Conservation (phyloP, 2,329 filamentous ascomycete species). For the Ophiostoma montium region DNA sequence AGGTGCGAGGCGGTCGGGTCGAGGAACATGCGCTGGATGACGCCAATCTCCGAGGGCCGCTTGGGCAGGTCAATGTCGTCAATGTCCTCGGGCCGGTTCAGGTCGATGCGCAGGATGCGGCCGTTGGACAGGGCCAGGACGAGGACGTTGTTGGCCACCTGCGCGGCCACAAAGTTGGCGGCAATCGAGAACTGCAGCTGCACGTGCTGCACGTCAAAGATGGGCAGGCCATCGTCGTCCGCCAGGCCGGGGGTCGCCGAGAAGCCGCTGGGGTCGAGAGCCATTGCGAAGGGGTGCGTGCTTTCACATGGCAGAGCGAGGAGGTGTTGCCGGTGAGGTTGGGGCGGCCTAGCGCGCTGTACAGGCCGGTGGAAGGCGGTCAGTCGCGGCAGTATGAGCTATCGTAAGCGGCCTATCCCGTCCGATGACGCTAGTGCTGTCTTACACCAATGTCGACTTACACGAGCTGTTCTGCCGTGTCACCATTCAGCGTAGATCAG, state of each 20-base stretch:
- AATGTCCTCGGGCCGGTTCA: slow-evolving; percentile 88
- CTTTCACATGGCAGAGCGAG: slow-evolving; percentile 4
- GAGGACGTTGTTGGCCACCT: slow-evolving; percentile 94
- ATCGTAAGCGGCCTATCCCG: background rate
- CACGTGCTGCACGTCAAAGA: slow-evolving; percentile 88
- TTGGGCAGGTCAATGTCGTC: slow-evolving; percentile 97
- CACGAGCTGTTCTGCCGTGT: background rate
- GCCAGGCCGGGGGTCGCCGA: slow-evolving; percentile 35
- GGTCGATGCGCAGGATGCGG: slow-evolving; percentile 82
- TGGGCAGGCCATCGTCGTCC: slow-evolving; percentile 54
- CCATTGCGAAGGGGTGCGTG: slow-evolving; percentile 28
- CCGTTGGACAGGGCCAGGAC: slow-evolving; percentile 85
- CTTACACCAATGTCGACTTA: background rate
- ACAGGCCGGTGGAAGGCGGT: slow-evolving; percentile 3
- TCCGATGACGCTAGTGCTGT: background rate
- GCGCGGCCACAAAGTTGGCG: slow-evolving; percentile 88
- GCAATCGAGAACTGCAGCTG: slow-evolving; percentile 90
- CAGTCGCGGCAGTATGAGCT: slow-evolving; percentile 3
- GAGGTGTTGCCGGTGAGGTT: background rate
- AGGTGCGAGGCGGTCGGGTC: slow-evolving; percentile 93
- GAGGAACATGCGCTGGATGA: slow-evolving; percentile 92
- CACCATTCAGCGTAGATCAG: no score
- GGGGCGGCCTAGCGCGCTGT: background rate
- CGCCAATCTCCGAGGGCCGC: slow-evolving; percentile 76
- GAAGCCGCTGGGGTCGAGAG: slow-evolving; percentile 61